Evolutionary conservation across 176 grass and related monocot species (phyloP), one percentile per base, ranked within the genome.

Genomic region (Avena eriantha): DNA sequence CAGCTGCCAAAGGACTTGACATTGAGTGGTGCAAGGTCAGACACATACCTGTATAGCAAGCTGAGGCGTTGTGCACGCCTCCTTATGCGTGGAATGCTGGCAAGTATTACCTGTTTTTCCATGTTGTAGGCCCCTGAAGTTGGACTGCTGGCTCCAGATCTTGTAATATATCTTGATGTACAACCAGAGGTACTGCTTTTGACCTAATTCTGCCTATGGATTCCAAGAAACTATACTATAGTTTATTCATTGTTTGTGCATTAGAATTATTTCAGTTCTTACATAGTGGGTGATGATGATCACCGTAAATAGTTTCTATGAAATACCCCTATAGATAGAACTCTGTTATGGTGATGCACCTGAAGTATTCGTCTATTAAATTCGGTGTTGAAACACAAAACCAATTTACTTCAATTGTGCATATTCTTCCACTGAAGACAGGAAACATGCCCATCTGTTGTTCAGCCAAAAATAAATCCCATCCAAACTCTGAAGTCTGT

Each of bases 101-200:
- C 17, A 73, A 80, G 72, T 72, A 18, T 43, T 11, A 29, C 23
- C 24, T 71, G 4, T 22, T 74, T 13, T 60, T 23, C 23, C 18
- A 7, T 86, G 1, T 59, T 88, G 48, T 80, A 98, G 97, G 90
- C 94, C 86, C 94, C 94, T 49, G 96, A 98, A 78, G 88, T 82
- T 83, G 92, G 93, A 64, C 79, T 98, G 77, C 46, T 95, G 92
- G 93, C 93, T 82, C 93, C 96, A 67, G 96, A 98, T 89, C 84
- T 98, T 81, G 96, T 95, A 46, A 53, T 98, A 85, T 98, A 89
- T 88, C 84, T 98, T 73, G 94, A 98, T 88, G 87, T 98, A 80
- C 90, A 93, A 43, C 92, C 97, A 85, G 92, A 98, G 97, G 94
- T 98, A 92, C n/a, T 33, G 10, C 78, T 23, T 88, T 51, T 19